Evolutionary conservation across 805 yeast species (phyloP).

Genomic region (Suhomyces xylopsoci): DNA sequence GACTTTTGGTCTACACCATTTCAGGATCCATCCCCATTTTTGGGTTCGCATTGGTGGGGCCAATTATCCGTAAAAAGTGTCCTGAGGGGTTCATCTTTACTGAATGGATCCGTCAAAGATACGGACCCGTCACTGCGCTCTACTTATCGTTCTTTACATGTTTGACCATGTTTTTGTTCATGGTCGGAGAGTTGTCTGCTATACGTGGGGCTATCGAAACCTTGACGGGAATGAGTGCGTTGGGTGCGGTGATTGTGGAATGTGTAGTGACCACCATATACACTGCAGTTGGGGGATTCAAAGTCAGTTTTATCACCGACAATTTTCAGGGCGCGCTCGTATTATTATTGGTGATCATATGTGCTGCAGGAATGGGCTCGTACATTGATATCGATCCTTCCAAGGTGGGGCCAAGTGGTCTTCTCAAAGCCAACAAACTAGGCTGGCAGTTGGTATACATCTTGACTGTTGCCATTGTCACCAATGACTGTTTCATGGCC

Average conservation of each 20-base stretch:
- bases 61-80: slow-evolving; percentile 69
- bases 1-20: slow-evolving; percentile 74
- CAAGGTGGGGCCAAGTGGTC: slow-evolving; percentile 60
- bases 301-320: slow-evolving; percentile 84
- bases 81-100: slow-evolving; percentile 91
- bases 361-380: slow-evolving; percentile 75
- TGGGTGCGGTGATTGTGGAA: slow-evolving; percentile 80
- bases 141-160: slow-evolving; percentile 80
- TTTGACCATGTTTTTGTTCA: slow-evolving; percentile 77
- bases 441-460: slow-evolving; percentile 92
- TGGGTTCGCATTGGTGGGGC: slow-evolving; percentile 81
- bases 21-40: slow-evolving; percentile 82
- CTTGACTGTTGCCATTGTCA: slow-evolving; percentile 78
- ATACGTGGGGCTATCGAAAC: slow-evolving; percentile 73
- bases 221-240: slow-evolving; percentile 72
- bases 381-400: slow-evolving; percentile 63
- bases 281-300: slow-evolving; percentile 86
- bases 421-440: slow-evolving; percentile 62
- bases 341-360: slow-evolving; percentile 60
- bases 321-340: slow-evolving; percentile 79
- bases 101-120: slow-evolving; percentile 89
- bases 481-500: slow-evolving; percentile 85
- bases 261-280: slow-evolving; percentile 85
- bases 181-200: slow-evolving; percentile 85
- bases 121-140: slow-evolving; percentile 67